phyloP scores from a whole-genome alignment of 805 yeast species.

The Candida tallmaniae region DNA sequence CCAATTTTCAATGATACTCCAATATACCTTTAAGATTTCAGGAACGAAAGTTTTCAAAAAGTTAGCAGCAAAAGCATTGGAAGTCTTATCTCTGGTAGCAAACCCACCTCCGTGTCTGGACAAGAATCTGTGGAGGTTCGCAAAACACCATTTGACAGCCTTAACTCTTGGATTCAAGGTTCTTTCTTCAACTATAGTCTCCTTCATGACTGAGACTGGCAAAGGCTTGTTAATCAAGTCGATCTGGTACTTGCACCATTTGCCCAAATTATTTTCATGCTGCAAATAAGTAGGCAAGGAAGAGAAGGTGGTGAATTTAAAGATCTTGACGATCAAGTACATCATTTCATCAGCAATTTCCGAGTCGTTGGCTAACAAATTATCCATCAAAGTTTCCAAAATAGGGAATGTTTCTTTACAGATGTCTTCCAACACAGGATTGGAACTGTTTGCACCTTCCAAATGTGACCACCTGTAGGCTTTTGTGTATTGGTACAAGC shows the following conservation, averaged over 20 bases:
- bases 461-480: constrained; percentile 41
- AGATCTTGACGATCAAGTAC: constrained; percentile 36
- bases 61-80: constrained; percentile 24
- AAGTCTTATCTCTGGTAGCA: constrained; percentile 25
- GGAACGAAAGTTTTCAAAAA: constrained; percentile 39
- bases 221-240: constrained; percentile 36
- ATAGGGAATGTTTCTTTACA: constrained; percentile 32
- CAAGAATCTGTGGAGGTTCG: constrained; percentile 36
- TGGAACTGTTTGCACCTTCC: constrained; percentile 35
- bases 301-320: constrained; percentile 37
- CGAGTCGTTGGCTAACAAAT: constrained; percentile 21
- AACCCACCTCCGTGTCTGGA: constrained; percentile 42
- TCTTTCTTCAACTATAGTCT: constrained; percentile 26
- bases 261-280: constrained; percentile 31
- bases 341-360: constrained; percentile 28
- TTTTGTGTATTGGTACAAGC: constrained; percentile 37
- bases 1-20: constrained; percentile 42
- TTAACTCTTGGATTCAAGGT: constrained; percentile 39
- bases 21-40: constrained; percentile 37
- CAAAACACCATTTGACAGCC: constrained; percentile 44
- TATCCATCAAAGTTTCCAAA: constrained; percentile 27
- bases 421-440: constrained; percentile 38
- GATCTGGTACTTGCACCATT: constrained; percentile 39
- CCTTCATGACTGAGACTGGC: constrained; percentile 29
- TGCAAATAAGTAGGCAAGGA: constrained; percentile 35